phyloP scores from a whole-genome alignment of 2,329 filamentous ascomycete genomes.

The Taxawa tesnikishii region DNA sequence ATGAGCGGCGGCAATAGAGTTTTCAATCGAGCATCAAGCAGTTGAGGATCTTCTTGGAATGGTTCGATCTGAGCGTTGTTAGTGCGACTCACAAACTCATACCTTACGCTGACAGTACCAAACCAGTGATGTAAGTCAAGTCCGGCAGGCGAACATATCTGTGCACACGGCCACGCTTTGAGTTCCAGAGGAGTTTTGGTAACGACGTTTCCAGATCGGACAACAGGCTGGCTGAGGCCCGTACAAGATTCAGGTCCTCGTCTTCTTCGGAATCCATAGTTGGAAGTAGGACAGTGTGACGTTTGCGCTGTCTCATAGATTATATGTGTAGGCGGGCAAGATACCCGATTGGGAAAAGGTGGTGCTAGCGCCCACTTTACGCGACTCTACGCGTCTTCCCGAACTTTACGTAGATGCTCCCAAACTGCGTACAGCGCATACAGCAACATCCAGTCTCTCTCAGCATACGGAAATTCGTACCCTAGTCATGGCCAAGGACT shows the following conservation, averaged over 20 bases:
- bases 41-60: conserved; percentile 90
- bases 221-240: conserved; percentile 25
- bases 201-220: conserved; percentile 29
- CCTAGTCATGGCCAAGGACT: no score
- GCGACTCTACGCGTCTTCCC: no score
- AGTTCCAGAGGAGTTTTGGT: conserved; percentile 25
- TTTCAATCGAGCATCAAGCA: conserved; percentile 75
- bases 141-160: conserved; percentile 25
- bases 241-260: conserved; percentile 31
- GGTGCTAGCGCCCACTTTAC: no score
- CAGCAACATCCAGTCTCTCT: no score
- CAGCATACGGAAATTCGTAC: no score
- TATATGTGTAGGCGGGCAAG: neutral
- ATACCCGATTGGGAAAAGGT: neutral
- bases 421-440: no score
- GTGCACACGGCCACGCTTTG: conserved; percentile 18
- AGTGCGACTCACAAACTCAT: neutral
- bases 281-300: neutral
- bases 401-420: no score
- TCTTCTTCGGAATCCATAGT: conserved; percentile 29
- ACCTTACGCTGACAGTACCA: conserved; percentile 14
- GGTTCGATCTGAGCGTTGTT: conserved; percentile 51
- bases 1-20: conserved; percentile 63
- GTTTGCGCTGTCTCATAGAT: neutral
- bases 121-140: conserved; percentile 24